Evolutionary conservation across 2,329 filamentous ascomycete species (phyloP).

Genomic region (Neonectria neomacrospora): DNA sequence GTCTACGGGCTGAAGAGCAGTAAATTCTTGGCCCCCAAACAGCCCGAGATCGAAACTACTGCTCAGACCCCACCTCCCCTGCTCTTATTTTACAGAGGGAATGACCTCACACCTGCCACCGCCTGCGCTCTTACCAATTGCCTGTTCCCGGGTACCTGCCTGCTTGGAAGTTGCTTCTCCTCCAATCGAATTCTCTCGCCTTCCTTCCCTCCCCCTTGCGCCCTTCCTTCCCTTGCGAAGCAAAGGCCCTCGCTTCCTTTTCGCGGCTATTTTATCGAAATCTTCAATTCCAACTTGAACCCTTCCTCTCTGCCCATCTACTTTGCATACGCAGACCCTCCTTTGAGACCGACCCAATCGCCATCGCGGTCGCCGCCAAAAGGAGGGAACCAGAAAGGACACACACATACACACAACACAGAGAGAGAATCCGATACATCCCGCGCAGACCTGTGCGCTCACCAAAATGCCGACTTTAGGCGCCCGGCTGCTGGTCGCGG

Average conservation of each 20-base stretch:
- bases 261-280: background rate
- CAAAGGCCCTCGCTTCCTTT: background rate
- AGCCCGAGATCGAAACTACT: too few relatives aligned
- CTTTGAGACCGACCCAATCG: background rate
- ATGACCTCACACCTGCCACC: constrained; percentile 36
- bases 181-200: background rate
- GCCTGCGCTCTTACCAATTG: background rate
- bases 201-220: background rate
- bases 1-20: background rate
- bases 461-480: constrained; percentile 41
- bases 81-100: constrained; percentile 22
- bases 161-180: background rate
- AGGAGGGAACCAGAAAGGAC: background rate
- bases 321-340: background rate
- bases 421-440: background rate
- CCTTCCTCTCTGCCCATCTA: too few relatives aligned
- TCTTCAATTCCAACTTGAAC: background rate
- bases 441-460: constrained; percentile 4
- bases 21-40: background rate
- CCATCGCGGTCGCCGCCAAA: background rate
- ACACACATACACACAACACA: background rate
- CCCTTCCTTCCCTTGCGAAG: background rate
- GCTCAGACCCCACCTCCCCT: constrained; percentile 14
- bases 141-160: background rate
- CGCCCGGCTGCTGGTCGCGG: constrained; percentile 46